phyloP scores from a whole-genome alignment of 768 basidiomycete species.

The Ramaria sp. region DNA sequence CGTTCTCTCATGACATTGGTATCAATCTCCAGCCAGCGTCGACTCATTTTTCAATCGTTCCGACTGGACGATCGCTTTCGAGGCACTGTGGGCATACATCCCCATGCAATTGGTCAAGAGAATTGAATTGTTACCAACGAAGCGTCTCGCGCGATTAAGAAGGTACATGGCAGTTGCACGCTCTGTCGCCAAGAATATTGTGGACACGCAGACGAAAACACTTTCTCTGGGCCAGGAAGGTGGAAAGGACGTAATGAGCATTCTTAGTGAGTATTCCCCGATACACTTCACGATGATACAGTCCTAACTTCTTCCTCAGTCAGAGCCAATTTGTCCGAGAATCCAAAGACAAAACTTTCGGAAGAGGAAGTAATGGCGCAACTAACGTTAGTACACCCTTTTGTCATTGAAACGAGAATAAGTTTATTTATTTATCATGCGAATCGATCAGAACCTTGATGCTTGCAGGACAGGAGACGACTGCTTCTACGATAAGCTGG shows the following conservation, averaged over 20 bases:
- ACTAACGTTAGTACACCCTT: neutral
- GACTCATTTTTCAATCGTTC: neutral
- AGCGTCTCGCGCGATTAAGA: neutral
- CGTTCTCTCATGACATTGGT: neutral
- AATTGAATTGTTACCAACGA: neutral
- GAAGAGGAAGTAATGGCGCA: neutral
- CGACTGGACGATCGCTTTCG: neutral
- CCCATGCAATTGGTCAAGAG: neutral
- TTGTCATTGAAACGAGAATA: neutral
- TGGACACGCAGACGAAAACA: neutral
- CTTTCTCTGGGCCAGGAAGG: neutral
- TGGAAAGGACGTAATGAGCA: slow-evolving; percentile 4
- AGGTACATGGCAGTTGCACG: neutral
- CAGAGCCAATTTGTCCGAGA: neutral
- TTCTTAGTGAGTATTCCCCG: neutral
- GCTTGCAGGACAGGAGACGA: slow-evolving; percentile 16
- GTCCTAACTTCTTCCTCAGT: neutral
- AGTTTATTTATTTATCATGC: neutral
- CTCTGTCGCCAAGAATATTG: neutral
- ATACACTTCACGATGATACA: neutral
- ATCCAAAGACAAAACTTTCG: neutral
- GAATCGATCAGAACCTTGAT: slow-evolving; percentile 14
- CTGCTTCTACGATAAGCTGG: slow-evolving; percentile 11
- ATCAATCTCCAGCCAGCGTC: neutral
- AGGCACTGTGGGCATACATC: neutral